Evolutionary conservation across 139 green algal genomes (phyloP).

Genomic region (Chlorella sp.): DNA sequence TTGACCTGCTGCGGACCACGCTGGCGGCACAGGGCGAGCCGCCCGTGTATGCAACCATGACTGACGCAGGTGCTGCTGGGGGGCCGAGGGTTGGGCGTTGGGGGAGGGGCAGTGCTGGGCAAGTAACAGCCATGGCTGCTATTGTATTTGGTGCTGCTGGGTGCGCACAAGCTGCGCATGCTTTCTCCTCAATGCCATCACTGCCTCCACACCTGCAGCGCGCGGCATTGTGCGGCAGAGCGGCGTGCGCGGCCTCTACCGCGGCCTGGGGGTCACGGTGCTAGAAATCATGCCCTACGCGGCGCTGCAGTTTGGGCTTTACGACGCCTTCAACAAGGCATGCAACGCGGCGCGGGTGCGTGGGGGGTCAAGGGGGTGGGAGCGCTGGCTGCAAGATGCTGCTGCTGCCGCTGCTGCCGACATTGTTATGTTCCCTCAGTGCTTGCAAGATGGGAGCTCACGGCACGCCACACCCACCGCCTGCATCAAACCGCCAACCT

Average conservation of each 20-base stretch:
- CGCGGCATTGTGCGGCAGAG: slow-evolving; percentile 63
- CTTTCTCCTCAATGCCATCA: background rate
- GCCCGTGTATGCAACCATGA: slow-evolving; percentile 84
- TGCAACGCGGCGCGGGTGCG: slow-evolving; percentile 52
- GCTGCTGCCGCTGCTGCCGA: too few relatives aligned
- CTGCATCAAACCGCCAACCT: too few relatives aligned
- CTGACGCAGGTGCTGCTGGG: slow-evolving; percentile 58
- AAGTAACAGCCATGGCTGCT: too few relatives aligned
- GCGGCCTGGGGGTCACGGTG: slow-evolving; percentile 90
- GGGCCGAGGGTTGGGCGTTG: background rate
- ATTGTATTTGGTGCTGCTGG: too few relatives aligned
- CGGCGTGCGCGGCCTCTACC: slow-evolving; percentile 80
- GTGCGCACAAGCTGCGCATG: background rate
- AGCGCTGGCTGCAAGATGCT: background rate
- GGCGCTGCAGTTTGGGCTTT: slow-evolving; percentile 97
- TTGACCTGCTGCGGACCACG: slow-evolving; percentile 97
- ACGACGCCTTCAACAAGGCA: slow-evolving; percentile 85
- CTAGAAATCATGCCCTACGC: slow-evolving; percentile 99
- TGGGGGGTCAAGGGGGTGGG: background rate
- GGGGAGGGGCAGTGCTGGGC: too few relatives aligned
- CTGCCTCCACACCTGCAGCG: slow-evolving; percentile 5
- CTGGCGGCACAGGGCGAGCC: slow-evolving; percentile 96
- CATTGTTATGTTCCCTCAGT: too few relatives aligned
- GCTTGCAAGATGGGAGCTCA: too few relatives aligned
- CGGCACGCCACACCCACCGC: too few relatives aligned